Base-by-base conservation (phyloP, 257 asterid genomes). In the Fraxinus excelsior region DNA sequence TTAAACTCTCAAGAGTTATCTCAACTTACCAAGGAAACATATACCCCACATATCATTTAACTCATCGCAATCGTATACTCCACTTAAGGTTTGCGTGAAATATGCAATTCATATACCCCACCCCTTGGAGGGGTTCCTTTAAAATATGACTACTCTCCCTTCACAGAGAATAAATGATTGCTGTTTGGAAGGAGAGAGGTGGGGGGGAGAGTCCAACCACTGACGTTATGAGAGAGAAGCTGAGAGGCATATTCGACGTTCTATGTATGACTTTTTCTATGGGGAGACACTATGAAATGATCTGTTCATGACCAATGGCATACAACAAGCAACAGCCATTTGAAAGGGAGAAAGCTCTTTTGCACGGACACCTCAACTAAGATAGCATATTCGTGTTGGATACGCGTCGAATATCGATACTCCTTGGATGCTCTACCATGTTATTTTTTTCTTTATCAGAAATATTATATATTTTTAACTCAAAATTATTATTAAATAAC, bases 251-350 rank as follows among this genome's bases (percentile, higher is more conserved):
- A 65, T 73, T 40, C 37, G 5, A 12, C 44, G 40, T 74, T 69
- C 58, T 14, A 13, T 73, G 23, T 72, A 37, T 53, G 46, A 40
- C 46, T 37, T 71, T 72, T n/a, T 29, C 74, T 9, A 62, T 9
- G 16, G 68, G 56, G 69, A 25, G 71, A 70, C 72, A 29, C 34
- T 51, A 60, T 44, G 51, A 37, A 14, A 53, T 53, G 42, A 66
- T 70, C 49, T 7, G 44, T 34, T 49, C 53, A 67, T 26, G 35
- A 71, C 51, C 42, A 75, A 34, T 64, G 16, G 72, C 34, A 49
- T 64, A 53, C 68, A 28, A 66, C 60, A 38, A 37, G 62, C 37
- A 62, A 1, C 58, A 78, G 35, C 76, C 56, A 72, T 78, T 34
- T 46, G 12, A 25, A 40, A 29, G 31, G 31, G 31, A 29, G 31